Evolutionary conservation across 2,329 filamentous ascomycete species (phyloP), one percentile per base, ranked within the genome.

Genomic region (Triangularia setosa): DNA sequence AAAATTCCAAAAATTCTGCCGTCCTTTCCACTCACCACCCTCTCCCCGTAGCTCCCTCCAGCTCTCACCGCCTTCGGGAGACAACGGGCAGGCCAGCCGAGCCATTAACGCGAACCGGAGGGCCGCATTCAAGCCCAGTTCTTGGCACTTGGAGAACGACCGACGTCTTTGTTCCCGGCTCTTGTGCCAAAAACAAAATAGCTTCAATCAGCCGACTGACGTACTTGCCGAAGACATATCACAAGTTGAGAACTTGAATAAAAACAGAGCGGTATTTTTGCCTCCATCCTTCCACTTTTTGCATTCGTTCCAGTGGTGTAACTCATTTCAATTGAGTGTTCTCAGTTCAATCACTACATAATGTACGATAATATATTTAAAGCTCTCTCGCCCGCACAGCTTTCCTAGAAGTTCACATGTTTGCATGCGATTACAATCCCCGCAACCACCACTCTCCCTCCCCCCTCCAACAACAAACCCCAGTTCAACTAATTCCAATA

Each of bases 31-130:
- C 61, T 54, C 25, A 9, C 69, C 69, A 69, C 63, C 72, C 72
- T 60, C 72, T 68, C 40, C 55, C 64, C 69, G 59, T 66, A 61
- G 8, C 64, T 62, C 33, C 56, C 35, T 57, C 18, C 28, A 4
- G n/a, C 1, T 1, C 70, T 78, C 78, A 83, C 81, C 81, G 81
- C 80, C 75, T 74, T 80, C 74, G 74, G 75, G 70, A 68, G 69
- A 71, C 69, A 68, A 70, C 71, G 73, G 69, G 61, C 64, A 59
- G 12, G 40, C 30, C 64, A 67, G 40, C 68, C 69, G 69, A 70
- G 61, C 68, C 54, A 65, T 61, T 61, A 65, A 62, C 62, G 63
- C 35, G 65, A 64, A 65, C 60, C 59, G 24, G 8, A 53, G 11
- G 30, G 35, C 35, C 14, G 35, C 35, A 40, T n/a, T 40, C 21